These are phyloP conservation scores for Coniochaeta sp. DNA, from an alignment of 2,329 filamentous ascomycete species.

Conservation along the genomic window DNA sequence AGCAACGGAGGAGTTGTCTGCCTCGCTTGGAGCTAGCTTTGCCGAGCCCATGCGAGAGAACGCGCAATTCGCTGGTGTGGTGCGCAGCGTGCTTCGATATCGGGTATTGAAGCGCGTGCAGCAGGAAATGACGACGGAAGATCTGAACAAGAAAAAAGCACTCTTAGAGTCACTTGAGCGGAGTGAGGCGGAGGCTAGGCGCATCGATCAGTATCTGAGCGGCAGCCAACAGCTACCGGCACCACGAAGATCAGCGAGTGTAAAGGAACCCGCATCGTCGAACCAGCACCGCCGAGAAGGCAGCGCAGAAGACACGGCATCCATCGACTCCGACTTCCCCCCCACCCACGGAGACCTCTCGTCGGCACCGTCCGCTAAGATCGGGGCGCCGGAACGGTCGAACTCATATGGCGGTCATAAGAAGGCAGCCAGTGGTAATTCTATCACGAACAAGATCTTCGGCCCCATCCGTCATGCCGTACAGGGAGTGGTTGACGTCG, in stretches of 20 bases:
- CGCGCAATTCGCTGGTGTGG: slow-evolving; percentile 92
- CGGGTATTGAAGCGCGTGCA: slow-evolving; percentile 90
- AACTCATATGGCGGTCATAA: slow-evolving; percentile 52
- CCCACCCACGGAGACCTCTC: slow-evolving; percentile 72
- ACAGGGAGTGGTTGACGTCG: slow-evolving; percentile 91
- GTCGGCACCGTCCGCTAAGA: slow-evolving; percentile 63
- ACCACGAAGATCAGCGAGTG: slow-evolving; percentile 60
- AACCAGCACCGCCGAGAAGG: slow-evolving; percentile 46
- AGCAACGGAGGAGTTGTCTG: slow-evolving; percentile 84
- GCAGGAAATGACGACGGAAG: slow-evolving; percentile 93
- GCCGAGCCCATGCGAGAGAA: slow-evolving; percentile 97
- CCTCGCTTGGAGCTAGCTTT: slow-evolving; percentile 83
- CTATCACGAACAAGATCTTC: slow-evolving; percentile 90
- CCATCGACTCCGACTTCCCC: slow-evolving; percentile 93
- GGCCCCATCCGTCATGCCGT: slow-evolving; percentile 92
- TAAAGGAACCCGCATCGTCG: slow-evolving; percentile 44
- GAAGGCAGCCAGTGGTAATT: slow-evolving; percentile 79
- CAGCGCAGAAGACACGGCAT: slow-evolving; percentile 70
- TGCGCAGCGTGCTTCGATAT: slow-evolving; percentile 81
- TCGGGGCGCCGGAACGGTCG: slow-evolving; percentile 57
- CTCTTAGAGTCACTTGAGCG: slow-evolving; percentile 84
- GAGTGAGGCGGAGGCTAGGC: slow-evolving; percentile 85
- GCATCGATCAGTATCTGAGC: slow-evolving; percentile 88
- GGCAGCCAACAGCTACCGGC: slow-evolving; percentile 58
- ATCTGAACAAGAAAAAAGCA: slow-evolving; percentile 77